Conservation (phyloP, 2,329 filamentous ascomycete genomes). For the Coniella vitis region DNA sequence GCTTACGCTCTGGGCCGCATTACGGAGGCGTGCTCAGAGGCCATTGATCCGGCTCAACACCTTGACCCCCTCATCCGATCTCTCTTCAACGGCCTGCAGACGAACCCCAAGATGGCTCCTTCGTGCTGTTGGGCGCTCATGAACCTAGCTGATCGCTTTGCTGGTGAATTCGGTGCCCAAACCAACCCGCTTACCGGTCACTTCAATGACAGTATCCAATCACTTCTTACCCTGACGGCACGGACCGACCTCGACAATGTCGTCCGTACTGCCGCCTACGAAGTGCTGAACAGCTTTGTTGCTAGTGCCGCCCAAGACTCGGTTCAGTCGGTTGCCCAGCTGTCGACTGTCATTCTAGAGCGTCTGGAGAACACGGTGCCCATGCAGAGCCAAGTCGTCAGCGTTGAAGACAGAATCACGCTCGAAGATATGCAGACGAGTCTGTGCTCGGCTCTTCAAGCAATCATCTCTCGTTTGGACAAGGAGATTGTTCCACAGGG, state of each 20-base stretch:
- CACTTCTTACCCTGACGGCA: conserved; percentile 79
- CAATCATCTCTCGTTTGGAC: conserved; percentile 86
- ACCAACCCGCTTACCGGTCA: conserved; percentile 83
- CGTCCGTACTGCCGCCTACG: conserved; percentile 90
- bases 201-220: conserved; percentile 86
- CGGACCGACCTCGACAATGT: conserved; percentile 76
- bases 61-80: conserved; percentile 80
- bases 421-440: conserved; percentile 98
- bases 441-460: conserved; percentile 81
- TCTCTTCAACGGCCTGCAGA: conserved; percentile 82
- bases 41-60: conserved; percentile 79
- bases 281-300: conserved; percentile 92
- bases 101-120: conserved; percentile 91
- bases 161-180: conserved; percentile 69
- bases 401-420: conserved; percentile 91
- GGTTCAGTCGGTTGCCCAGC: conserved; percentile 67
- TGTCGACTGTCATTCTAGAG: conserved; percentile 85
- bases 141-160: conserved; percentile 95
- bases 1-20: conserved; percentile 95
- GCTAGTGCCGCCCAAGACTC: conserved; percentile 85
- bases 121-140: conserved; percentile 99
- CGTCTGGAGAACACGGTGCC: conserved; percentile 84
- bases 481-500: conserved; percentile 84
- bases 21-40: conserved; percentile 85
- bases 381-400: conserved; percentile 89